Evolutionary conservation across 768 basidiomycete genomes (phyloP), one percentile per base, ranked within the genome.

Genomic region (Russula brevipes): DNA sequence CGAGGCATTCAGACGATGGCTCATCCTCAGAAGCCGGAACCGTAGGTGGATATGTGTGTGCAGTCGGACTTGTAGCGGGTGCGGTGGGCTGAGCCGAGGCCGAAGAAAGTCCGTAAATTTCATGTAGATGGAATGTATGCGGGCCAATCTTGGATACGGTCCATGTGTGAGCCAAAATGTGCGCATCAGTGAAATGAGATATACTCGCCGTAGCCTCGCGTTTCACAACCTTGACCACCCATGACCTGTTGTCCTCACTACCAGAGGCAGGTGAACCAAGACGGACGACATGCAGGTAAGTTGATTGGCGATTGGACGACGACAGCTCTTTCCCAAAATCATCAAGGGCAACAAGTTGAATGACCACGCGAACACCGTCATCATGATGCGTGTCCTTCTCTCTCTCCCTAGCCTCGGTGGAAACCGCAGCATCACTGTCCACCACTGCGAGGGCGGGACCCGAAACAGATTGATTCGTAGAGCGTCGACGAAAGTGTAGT

Each of bases 111-210:
- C 94, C 94, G 69, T 89, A 98, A 52, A 98, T 98, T 72, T 98
- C 94, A 71, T 96, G 94, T 36, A 98, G 79, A 58, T 94, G 89
- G 85, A 98, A 98, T 0, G 92, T 93, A 71, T 95, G 93, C 5
- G 88, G 81, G 3, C 94, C 94, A 70, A 98, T 97, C 87, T 89
- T 69, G 19, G 64, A 14, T 35, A 60, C n/a, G 53, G 41, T 54
- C 38, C 24, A 24, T 24, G 7, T 33, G 35, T 60, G 38, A 59
- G 24, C n/a, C 8, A 12, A 46, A 24, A 59, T 41, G 64, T 24
- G 54, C 41, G 47, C 52, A 45, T 50, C 50, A 17, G 53, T 19
- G 24, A 24, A 14, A 52, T 53, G n/a, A 45, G 61, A 63, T 57
- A 53, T 58, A 73, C 81, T 64, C 52, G 87, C 87, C 59, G 87